phyloP scores from a whole-genome alignment of 345 rosid species.

The Murraya paniculata region DNA sequence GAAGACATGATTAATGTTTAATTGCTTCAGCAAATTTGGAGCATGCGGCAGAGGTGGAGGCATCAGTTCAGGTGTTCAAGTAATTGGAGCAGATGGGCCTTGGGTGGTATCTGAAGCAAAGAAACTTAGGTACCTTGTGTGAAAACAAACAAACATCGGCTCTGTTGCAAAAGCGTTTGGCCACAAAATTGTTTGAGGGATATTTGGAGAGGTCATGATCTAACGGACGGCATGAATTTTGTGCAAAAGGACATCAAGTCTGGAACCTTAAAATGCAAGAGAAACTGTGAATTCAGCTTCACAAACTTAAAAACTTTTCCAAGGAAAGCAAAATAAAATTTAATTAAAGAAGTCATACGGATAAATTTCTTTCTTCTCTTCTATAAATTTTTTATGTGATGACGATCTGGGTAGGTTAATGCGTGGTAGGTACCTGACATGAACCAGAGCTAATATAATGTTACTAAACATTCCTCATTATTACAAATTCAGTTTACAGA shows the following conservation, averaged over 20 bases:
- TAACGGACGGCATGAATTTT: constrained; percentile 75
- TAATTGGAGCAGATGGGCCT: constrained; percentile 29
- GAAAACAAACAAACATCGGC: constrained; percentile 78
- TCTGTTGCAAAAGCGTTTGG: constrained; percentile 66
- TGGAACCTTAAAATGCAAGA: constrained; percentile 35
- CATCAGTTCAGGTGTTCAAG: constrained; percentile 19
- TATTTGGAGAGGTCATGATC: constrained; percentile 88
- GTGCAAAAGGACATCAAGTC: constrained; percentile 90
- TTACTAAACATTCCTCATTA: background rate
- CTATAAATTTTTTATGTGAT: background rate
- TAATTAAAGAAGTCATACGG: background rate
- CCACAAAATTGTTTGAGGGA: constrained; percentile 53
- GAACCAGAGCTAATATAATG: background rate
- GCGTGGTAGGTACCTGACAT: background rate
- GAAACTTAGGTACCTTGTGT: constrained; percentile 54
- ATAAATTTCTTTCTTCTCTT: background rate
- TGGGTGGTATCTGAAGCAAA: constrained; percentile 26
- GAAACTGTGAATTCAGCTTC: background rate
- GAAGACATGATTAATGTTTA: constrained; percentile 12
- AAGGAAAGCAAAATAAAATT: constrained; percentile 33
- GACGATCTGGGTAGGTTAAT: background rate
- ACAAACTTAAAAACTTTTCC: background rate
- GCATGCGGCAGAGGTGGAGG: constrained; percentile 14
- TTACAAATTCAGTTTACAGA: no score
- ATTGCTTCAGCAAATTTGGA: constrained; percentile 29